A percentile compares a stretch with the other conserved stretches of the same genome.
phyloP scores from a whole-genome alignment of 129 eudicot genomes.

The Heracleum sosnowskyi region DNA sequence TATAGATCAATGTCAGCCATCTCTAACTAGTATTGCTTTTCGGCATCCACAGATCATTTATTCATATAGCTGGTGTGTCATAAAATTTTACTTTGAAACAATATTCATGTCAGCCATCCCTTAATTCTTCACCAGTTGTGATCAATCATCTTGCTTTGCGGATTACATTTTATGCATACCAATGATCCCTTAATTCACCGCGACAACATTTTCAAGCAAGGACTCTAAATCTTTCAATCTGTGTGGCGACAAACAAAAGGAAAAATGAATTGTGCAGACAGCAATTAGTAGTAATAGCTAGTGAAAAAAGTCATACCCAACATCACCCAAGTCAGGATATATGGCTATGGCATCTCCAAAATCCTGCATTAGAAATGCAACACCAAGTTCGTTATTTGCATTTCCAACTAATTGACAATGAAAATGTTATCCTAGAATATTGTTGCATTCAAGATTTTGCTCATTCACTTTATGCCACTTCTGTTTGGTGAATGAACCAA shows the following conservation, averaged over 20 bases:
- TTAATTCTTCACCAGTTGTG: background rate
- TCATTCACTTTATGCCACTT: background rate
- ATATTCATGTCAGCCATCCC: background rate
- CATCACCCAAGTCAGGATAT: conserved; percentile 72
- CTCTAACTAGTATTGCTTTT: background rate
- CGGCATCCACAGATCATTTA: background rate
- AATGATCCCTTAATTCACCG: conserved; percentile 21
- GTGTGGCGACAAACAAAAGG: background rate
- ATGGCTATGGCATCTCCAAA: conserved; percentile 73
- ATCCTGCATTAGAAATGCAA: conserved; percentile 29
- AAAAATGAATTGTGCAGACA: background rate
- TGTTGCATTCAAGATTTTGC: background rate
- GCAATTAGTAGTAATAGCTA: background rate
- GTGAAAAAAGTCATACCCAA: conserved; percentile 34
- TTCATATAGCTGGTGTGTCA: background rate
- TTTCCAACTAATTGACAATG: background rate
- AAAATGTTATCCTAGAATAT: background rate
- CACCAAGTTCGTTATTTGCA: background rate
- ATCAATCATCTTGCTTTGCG: background rate
- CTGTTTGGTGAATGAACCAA: conserved; percentile 8
- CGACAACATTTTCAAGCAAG: conserved; percentile 51
- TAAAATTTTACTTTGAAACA: background rate
- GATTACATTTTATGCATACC: background rate
- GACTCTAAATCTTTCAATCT: conserved; percentile 76
- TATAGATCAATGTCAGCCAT: background rate